Evolutionary conservation across 257 asterid species (phyloP).

Genomic region (Prunella vulgaris): DNA sequence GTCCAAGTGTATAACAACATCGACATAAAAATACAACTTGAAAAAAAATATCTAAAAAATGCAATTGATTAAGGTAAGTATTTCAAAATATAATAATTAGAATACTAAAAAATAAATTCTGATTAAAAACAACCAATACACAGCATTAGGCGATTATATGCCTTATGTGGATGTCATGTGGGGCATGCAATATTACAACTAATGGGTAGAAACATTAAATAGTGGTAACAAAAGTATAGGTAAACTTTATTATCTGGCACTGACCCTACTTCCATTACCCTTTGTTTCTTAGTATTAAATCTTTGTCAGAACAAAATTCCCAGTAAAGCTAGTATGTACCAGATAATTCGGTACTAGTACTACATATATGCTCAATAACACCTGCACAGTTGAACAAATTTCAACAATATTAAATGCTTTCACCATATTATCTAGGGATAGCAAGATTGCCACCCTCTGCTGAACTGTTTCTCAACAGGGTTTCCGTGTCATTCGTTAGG

Average conservation of each 20-base stretch:
- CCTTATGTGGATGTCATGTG: too few species aligned
- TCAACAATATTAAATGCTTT: neutral
- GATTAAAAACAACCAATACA: too few species aligned
- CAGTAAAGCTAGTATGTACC: neutral
- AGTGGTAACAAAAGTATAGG: neutral
- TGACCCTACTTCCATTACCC: constrained; percentile 9
- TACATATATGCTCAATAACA: neutral
- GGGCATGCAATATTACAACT: too few species aligned
- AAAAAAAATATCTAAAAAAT: too few species aligned
- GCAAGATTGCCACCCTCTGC: neutral
- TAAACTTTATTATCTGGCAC: constrained; percentile 8
- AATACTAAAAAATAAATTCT: too few species aligned
- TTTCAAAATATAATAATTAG: too few species aligned
- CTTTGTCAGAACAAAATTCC: neutral
- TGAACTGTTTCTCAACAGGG: neutral
- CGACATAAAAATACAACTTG: neutral
- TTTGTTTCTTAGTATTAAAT: neutral
- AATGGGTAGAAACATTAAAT: neutral
- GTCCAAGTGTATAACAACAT: too few species aligned
- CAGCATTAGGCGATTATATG: too few species aligned
- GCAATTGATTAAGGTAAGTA: neutral
- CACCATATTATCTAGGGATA: neutral
- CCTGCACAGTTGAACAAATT: neutral
- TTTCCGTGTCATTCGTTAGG: neutral
- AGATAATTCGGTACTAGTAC: neutral